Evolutionary conservation across 148 eudicot genomes (phyloP).

Genomic region (Silene uniflora): DNA sequence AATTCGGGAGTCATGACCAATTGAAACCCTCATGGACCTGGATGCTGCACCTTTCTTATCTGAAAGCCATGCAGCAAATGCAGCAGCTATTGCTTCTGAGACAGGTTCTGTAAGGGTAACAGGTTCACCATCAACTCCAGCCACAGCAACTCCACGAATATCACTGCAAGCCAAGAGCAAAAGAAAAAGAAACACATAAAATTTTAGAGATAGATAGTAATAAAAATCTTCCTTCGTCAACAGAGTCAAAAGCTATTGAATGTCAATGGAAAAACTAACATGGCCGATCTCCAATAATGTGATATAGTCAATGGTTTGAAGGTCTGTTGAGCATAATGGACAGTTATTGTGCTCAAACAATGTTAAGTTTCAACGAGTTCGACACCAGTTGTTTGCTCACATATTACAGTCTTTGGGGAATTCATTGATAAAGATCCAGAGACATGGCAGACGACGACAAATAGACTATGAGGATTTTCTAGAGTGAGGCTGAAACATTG

Average conservation of each 20-base stretch:
- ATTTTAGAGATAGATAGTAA: background rate
- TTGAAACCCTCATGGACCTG: slow-evolving; percentile 59
- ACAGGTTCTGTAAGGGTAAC: slow-evolving; percentile 82
- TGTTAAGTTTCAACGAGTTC: background rate
- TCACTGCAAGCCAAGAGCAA: slow-evolving; percentile 47
- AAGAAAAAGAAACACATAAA: background rate
- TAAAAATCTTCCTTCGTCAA: background rate
- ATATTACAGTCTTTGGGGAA: background rate
- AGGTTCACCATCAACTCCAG: slow-evolving; percentile 92
- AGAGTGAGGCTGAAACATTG: background rate
- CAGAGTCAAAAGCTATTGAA: background rate
- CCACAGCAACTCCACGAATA: slow-evolving; percentile 97
- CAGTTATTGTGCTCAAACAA: background rate
- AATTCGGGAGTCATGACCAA: slow-evolving; percentile 94
- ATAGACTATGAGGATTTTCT: background rate
- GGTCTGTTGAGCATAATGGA: background rate
- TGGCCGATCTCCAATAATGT: slow-evolving; percentile 3
- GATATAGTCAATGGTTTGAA: background rate
- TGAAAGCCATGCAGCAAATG: slow-evolving; percentile 82
- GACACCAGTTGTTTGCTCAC: too few relatives aligned
- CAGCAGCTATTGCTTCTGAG: slow-evolving; percentile 97
- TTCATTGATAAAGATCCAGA: background rate
- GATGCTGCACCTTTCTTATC: slow-evolving; percentile 55
- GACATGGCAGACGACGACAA: background rate
- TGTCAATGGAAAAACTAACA: background rate